These are phyloP conservation scores for Abrus precatorius DNA, from an alignment of 306 rosid genomes.

Conservation along the genomic window DNA sequence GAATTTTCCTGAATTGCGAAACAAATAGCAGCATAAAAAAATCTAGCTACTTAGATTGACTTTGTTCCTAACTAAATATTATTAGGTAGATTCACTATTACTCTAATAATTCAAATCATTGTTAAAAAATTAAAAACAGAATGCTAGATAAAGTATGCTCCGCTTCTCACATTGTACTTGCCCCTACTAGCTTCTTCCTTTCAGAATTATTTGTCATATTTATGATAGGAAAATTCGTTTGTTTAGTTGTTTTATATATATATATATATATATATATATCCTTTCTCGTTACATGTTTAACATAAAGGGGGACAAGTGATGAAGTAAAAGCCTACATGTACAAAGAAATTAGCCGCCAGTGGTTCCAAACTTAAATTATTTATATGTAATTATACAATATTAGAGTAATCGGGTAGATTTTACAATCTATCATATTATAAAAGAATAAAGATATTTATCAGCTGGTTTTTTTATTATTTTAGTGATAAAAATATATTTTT, in stretches of 20 bases:
- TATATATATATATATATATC: constrained; percentile 1
- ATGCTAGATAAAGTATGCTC: background rate
- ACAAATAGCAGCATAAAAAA: background rate
- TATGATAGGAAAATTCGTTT: constrained; percentile 4
- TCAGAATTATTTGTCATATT: background rate
- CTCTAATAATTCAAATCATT: no score
- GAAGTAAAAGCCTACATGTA: constrained; percentile 35
- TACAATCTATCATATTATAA: background rate
- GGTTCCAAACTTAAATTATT: constrained; percentile 38
- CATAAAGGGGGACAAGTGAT: constrained; percentile 47
- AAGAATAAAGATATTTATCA: no score
- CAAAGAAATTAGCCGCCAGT: constrained; percentile 21
- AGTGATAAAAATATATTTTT: no score
- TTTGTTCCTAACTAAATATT: background rate
- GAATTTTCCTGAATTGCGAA: background rate
- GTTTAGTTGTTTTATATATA: background rate
- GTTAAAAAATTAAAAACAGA: no score
- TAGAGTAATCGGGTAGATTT: background rate
- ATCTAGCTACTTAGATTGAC: background rate
- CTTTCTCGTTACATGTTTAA: background rate
- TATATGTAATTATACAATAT: background rate
- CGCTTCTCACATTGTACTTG: background rate
- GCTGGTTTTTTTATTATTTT: no score
- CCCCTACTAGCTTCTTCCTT: background rate
- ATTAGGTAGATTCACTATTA: no score